Evolutionary conservation across 2,329 filamentous ascomycete species (phyloP).

Genomic region (Neurospora crassa): DNA sequence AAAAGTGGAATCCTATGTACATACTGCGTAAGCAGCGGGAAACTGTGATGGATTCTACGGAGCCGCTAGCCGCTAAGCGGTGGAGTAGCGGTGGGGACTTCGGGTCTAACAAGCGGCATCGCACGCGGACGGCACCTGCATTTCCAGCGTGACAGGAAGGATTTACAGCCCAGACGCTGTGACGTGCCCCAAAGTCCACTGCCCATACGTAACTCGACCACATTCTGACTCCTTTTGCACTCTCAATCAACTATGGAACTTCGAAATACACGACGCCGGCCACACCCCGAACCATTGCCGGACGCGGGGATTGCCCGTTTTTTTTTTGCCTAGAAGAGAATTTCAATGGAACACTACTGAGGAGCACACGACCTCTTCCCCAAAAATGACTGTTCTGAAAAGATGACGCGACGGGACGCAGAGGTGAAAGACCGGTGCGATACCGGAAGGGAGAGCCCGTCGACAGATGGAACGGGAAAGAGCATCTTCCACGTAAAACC

Average conservation of each 20-base stretch:
- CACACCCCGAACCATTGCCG: background rate
- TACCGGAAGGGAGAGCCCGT: background rate
- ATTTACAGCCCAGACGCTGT: background rate
- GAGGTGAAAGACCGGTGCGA: background rate
- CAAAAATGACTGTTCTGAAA: background rate
- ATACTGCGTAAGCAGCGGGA: background rate
- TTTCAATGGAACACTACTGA: background rate
- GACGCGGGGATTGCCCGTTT: background rate
- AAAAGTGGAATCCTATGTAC: background rate
- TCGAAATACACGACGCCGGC: background rate
- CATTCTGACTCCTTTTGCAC: background rate
- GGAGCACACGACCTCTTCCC: background rate
- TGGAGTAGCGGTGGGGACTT: background rate
- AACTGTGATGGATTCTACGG: background rate
- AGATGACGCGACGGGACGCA: background rate
- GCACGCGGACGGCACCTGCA: background rate
- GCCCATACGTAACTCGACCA: background rate
- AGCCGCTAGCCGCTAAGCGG: background rate
- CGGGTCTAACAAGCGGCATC: background rate
- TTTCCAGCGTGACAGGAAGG: background rate
- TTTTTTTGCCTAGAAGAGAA: background rate
- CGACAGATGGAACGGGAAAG: background rate
- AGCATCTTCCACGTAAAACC: background rate
- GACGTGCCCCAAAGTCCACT: background rate
- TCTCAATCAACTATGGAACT: background rate